A percentile compares a stretch with the other conserved stretches of the same genome.
Evolutionary conservation across 2,329 filamentous ascomycete genomes (phyloP).

Genomic region (Chaetomiaceae sp.): DNA sequence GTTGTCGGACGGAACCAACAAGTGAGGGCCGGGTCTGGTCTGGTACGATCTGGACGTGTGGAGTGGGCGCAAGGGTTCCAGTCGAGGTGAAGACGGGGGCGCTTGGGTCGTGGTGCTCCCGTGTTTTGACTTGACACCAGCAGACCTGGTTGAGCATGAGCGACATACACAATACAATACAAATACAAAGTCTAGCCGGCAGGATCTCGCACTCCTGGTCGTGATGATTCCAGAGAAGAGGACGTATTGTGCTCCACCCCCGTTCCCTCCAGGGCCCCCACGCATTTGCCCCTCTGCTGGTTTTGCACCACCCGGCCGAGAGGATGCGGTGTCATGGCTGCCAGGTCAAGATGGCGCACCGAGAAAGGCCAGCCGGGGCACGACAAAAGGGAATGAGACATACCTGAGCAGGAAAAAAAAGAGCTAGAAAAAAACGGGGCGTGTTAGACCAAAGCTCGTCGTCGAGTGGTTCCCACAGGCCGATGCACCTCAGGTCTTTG

Average conservation of each 20-base stretch:
- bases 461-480: neutral
- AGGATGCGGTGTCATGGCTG: conserved; percentile 4
- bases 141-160: conserved; percentile 17
- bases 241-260: too few relatives aligned
- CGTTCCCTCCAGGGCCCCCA: conserved; percentile 6
- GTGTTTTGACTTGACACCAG: conserved; percentile 4
- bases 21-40: neutral
- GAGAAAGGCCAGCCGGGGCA: neutral
- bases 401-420: conserved; percentile 10
- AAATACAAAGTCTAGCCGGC: too few relatives aligned
- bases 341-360: conserved; percentile 4
- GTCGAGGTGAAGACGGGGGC: neutral
- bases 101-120: neutral
- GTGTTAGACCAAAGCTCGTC: neutral
- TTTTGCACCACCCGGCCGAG: conserved; percentile 12
- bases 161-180: conserved; percentile 19
- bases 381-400: conserved; percentile 11
- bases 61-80: too few relatives aligned
- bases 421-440: conserved; percentile 2
- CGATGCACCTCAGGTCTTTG: too few relatives aligned
- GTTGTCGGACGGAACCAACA: neutral
- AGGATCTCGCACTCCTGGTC: neutral
- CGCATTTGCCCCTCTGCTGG: conserved; percentile 1
- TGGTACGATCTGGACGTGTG: too few relatives aligned
- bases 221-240: neutral